Conservation (phyloP, 768 basidiomycete genomes). For the Boletus pseudo-olivaceus region DNA sequence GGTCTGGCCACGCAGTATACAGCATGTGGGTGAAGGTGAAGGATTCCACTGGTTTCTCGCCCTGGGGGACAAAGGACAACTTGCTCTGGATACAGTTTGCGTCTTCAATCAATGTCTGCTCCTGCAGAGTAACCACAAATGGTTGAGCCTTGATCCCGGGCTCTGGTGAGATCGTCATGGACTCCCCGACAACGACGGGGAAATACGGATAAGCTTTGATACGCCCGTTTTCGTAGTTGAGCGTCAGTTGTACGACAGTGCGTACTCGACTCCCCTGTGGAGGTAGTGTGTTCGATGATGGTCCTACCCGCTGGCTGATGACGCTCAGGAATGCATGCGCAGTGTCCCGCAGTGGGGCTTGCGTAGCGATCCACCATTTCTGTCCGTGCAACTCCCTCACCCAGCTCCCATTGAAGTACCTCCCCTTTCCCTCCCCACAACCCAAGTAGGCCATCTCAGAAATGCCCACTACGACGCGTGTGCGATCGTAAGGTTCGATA, state of each 20-base stretch:
- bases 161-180: constrained; percentile 45
- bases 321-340: constrained; percentile 75
- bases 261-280: constrained; percentile 47
- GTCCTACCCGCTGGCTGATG: constrained; percentile 47
- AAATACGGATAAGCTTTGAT: constrained; percentile 81
- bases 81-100: constrained; percentile 62
- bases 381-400: constrained; percentile 69
- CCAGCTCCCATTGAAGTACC: constrained; percentile 86
- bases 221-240: constrained; percentile 61
- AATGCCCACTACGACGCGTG: constrained; percentile 55
- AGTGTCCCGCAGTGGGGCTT: constrained; percentile 72
- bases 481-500: constrained; percentile 79
- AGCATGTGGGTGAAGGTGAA: constrained; percentile 67
- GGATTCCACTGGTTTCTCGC: constrained; percentile 27
- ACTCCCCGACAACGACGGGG: constrained; percentile 54
- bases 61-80: constrained; percentile 48
- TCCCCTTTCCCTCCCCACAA: constrained; percentile 31
- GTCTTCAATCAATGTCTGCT: constrained; percentile 43
- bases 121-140: constrained; percentile 57
- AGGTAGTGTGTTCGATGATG: constrained; percentile 29
- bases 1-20: constrained; percentile 80
- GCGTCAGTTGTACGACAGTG: constrained; percentile 82
- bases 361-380: constrained; percentile 83
- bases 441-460: constrained; percentile 14
- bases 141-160: constrained; percentile 37